A percentile compares a stretch with the other conserved stretches of the same genome.
These are phyloP conservation scores for Rubia peregrina DNA, from an alignment of 305 asterid species.

Conservation along the genomic window DNA sequence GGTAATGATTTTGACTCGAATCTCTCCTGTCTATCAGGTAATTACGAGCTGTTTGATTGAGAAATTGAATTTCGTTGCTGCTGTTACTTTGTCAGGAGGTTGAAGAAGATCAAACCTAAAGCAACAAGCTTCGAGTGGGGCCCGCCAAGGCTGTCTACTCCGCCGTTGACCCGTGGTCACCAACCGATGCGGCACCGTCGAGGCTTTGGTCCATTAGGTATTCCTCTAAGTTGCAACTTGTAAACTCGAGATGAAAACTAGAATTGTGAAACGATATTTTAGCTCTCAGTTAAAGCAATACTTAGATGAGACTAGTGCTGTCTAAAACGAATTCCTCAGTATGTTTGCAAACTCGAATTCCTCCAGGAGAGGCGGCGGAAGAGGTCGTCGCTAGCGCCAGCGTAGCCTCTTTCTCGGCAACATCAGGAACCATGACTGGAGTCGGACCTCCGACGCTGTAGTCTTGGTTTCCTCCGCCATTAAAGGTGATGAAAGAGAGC, in stretches of 20 bases:
- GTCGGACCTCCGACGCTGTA: too few species aligned
- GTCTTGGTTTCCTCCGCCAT: too few species aligned
- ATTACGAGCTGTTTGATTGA: not conserved
- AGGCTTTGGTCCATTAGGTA: constrained; percentile 26
- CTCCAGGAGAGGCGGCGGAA: too few species aligned
- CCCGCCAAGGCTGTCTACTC: constrained; percentile 15
- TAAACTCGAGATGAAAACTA: not conserved
- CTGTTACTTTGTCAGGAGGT: constrained; percentile 7
- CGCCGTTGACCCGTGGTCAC: constrained; percentile 8
- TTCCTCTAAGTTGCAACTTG: not conserved
- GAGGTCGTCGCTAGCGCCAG: too few species aligned
- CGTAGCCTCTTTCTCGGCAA: too few species aligned
- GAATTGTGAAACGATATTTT: not conserved
- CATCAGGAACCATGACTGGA: too few species aligned
- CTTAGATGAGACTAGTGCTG: too few species aligned
- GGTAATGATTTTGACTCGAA: not conserved
- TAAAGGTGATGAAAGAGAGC: too few species aligned
- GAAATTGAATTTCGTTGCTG: not conserved
- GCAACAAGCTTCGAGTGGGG: not conserved
- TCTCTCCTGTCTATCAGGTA: not conserved
- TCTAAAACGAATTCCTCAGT: too few species aligned
- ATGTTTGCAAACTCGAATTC: too few species aligned
- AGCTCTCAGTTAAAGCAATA: not conserved
- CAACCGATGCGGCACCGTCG: not conserved
- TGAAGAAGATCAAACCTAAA: constrained; percentile 15